phyloP scores from a whole-genome alignment of 257 asterid genomes.

The Verbena officinalis region DNA sequence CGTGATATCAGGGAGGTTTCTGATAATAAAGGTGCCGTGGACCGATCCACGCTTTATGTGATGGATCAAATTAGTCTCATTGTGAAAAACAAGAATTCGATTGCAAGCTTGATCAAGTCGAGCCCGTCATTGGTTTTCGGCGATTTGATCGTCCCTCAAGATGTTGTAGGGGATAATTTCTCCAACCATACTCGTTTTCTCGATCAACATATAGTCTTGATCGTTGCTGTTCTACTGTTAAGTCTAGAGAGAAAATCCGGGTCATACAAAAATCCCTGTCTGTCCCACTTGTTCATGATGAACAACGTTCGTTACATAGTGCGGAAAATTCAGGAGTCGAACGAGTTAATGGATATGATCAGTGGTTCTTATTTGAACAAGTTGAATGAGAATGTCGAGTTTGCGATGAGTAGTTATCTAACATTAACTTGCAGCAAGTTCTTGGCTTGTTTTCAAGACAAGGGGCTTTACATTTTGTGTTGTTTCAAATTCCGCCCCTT shows the following conservation, averaged over 20 bases:
- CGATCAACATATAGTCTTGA: constrained; percentile 44
- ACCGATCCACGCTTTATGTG: constrained; percentile 28
- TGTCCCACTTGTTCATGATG: constrained; percentile 42
- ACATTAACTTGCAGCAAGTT: constrained; percentile 33
- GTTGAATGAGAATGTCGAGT: constrained; percentile 10
- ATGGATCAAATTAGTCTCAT: constrained; percentile 32
- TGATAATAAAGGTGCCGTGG: constrained; percentile 36
- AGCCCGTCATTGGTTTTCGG: constrained; percentile 30
- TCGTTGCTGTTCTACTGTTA: constrained; percentile 29
- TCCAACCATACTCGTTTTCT: constrained; percentile 1
- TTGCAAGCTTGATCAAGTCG: constrained; percentile 34
- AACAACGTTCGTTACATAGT: constrained; percentile 42
- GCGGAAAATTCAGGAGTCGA: constrained; percentile 29
- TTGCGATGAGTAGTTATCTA: constrained; percentile 19
- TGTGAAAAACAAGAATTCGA: constrained; percentile 27
- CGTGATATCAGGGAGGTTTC: constrained; percentile 5
- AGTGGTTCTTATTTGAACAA: constrained; percentile 29
- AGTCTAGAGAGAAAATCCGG: constrained; percentile 31
- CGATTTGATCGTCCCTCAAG: constrained; percentile 6
- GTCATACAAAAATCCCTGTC: constrained; percentile 18
- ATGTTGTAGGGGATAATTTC: constrained; percentile 25
- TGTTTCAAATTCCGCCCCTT: constrained; percentile 32
- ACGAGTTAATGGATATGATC: constrained; percentile 35
- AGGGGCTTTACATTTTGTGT: constrained; percentile 29
- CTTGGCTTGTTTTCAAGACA: constrained; percentile 33